These are phyloP conservation scores for Nectriaceae sp. DNA, from an alignment of 2,329 filamentous ascomycete species.

Conservation along the genomic window DNA sequence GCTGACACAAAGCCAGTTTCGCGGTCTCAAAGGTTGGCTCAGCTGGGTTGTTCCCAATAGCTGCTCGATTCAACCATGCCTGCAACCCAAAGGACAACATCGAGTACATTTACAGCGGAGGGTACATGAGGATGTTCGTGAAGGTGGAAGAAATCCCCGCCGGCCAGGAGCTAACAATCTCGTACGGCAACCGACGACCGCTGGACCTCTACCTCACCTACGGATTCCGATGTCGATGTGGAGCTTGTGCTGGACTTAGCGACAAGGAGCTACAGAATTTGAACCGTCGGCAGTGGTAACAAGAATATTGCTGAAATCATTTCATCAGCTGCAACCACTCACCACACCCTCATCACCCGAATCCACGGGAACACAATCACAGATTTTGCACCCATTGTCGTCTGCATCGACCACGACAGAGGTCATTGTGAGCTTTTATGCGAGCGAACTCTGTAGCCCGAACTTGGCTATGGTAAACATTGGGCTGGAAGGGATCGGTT, in stretches of 20 bases:
- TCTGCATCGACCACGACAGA: too few species aligned
- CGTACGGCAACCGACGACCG: slow-evolving; percentile 44
- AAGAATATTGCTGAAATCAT: too few species aligned
- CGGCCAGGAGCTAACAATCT: slow-evolving; percentile 54
- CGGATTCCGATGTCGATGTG: slow-evolving; percentile 56
- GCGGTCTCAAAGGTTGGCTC: slow-evolving; percentile 25
- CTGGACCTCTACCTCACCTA: slow-evolving; percentile 44
- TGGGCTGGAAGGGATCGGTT: too few species aligned
- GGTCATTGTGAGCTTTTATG: too few species aligned
- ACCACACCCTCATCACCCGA: too few species aligned
- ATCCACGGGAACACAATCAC: too few species aligned
- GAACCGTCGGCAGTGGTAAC: too few species aligned
- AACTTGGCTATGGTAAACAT: too few species aligned
- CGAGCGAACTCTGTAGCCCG: too few species aligned
- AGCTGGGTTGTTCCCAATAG: slow-evolving; percentile 50
- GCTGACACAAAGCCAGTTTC: slow-evolving; percentile 19
- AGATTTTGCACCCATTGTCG: too few species aligned
- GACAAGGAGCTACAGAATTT: slow-evolving; percentile 14
- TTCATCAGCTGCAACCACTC: too few species aligned
- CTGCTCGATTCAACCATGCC: slow-evolving; percentile 61
- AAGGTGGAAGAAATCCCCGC: slow-evolving; percentile 34
- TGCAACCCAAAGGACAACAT: slow-evolving; percentile 48
- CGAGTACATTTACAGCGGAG: slow-evolving; percentile 43
- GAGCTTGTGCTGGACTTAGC: slow-evolving; percentile 40
- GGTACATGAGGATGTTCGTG: slow-evolving; percentile 45